phyloP scores from a whole-genome alignment of 2,329 filamentous ascomycete species.

The Bisporella sp. region DNA sequence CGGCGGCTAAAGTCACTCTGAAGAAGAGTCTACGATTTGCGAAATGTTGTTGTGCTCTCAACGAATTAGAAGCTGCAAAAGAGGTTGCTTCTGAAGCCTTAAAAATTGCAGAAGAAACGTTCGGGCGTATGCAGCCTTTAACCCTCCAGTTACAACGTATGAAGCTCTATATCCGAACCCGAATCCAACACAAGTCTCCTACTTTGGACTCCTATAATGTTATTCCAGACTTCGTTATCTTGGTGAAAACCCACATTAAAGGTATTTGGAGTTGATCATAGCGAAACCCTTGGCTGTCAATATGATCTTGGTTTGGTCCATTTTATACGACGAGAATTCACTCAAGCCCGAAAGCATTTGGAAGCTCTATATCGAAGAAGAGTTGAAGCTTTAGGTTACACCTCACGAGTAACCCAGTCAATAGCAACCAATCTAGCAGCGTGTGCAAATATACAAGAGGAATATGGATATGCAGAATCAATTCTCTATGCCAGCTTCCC shows the following conservation, averaged over 20 bases:
- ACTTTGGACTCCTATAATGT: not conserved
- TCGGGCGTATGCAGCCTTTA: not conserved
- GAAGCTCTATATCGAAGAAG: not conserved
- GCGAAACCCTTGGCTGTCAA: not conserved
- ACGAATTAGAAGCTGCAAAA: not conserved
- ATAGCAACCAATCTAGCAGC: slow-evolving; percentile 1
- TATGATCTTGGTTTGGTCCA: not conserved
- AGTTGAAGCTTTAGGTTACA: not conserved
- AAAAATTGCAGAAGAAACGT: not conserved
- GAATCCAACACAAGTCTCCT: not conserved
- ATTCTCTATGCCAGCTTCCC: slow-evolving; percentile 1
- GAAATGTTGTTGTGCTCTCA: not conserved
- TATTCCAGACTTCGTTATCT: not conserved
- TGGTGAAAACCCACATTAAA: not conserved
- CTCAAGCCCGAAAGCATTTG: not conserved
- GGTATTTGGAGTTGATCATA: not conserved
- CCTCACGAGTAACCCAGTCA: slow-evolving; percentile 3
- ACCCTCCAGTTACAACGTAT: not conserved
- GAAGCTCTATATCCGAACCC: not conserved
- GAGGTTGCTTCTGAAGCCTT: not conserved
- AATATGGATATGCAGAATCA: slow-evolving; percentile 4
- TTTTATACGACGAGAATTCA: not conserved
- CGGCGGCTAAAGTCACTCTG: not conserved
- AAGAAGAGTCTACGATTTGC: slow-evolving; percentile 1
- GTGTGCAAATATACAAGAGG: slow-evolving; percentile 5